Evolutionary conservation across 192 early-diverging fungal genomes (phyloP).

Genomic region (Backusella macrospora): DNA sequence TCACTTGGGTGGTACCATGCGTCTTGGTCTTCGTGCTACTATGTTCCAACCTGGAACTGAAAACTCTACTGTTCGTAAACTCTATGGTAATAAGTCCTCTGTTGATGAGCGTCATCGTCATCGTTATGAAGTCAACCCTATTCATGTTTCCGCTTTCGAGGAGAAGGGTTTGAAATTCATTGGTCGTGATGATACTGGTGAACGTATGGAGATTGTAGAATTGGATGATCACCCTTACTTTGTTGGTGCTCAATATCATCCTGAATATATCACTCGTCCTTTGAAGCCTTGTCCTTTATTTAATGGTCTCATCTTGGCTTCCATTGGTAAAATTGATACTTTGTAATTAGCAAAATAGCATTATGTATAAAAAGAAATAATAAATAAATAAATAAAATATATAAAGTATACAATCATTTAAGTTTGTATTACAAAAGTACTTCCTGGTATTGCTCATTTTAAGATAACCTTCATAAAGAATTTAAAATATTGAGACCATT

Average conservation of each 20-base stretch:
- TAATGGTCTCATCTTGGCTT: constrained; percentile 89
- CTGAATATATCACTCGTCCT: constrained; percentile 96
- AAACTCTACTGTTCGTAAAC: constrained; percentile 66
- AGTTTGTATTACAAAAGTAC: too few species aligned
- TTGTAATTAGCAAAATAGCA: constrained; percentile 38
- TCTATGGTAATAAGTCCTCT: constrained; percentile 58
- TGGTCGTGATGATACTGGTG: constrained; percentile 91
- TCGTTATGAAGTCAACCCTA: constrained; percentile 97
- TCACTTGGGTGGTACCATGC: constrained; percentile 97
- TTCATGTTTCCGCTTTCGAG: constrained; percentile 75
- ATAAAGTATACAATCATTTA: neutral
- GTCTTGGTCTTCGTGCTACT: constrained; percentile 85
- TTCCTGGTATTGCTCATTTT: too few species aligned
- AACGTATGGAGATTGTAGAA: constrained; percentile 99
- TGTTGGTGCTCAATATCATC: constrained; percentile 95
- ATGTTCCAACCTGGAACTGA: constrained; percentile 71
- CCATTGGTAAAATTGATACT: constrained; percentile 68
- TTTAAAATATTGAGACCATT: too few species aligned
- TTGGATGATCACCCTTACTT: constrained; percentile 86
- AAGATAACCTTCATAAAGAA: too few species aligned
- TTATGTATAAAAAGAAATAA: constrained; percentile 8
- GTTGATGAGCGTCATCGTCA: constrained; percentile 95
- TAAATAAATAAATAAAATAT: neutral
- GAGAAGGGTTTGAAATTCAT: constrained; percentile 83
- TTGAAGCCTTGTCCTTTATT: constrained; percentile 91